Percentiles rank a stretch among this genome's conserved stretches.
phyloP scores from a whole-genome alignment of 345 rosid species.

The Salix koriyanagi region DNA sequence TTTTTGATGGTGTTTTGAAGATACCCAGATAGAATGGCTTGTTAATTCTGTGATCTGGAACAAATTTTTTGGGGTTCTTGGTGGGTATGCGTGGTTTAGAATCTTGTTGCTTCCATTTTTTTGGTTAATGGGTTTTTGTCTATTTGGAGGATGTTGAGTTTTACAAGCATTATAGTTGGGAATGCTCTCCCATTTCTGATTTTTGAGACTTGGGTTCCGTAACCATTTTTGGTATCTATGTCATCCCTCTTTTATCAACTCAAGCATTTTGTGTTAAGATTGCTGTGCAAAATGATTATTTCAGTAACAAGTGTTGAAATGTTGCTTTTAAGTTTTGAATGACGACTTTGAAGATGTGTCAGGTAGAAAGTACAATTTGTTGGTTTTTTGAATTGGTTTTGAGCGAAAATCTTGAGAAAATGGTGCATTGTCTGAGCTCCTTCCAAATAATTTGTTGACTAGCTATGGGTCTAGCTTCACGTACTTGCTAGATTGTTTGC shows the following conservation, averaged over 20 bases:
- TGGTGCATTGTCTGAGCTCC: background rate
- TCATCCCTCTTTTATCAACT: background rate
- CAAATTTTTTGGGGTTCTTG: background rate
- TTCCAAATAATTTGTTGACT: background rate
- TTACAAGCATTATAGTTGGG: background rate
- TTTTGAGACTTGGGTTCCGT: background rate
- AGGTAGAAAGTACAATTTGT: background rate
- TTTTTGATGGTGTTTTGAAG: background rate
- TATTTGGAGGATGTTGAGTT: background rate
- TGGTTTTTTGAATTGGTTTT: background rate
- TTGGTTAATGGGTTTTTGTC: background rate
- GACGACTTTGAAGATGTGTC: background rate
- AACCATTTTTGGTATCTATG: background rate
- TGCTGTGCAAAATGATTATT: background rate
- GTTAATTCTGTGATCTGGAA: background rate
- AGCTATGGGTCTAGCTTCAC: background rate
- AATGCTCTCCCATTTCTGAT: background rate
- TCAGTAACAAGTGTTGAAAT: background rate
- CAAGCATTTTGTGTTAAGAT: background rate
- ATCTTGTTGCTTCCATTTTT: slow-evolving; percentile 1
- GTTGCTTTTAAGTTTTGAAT: background rate
- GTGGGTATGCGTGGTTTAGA: background rate
- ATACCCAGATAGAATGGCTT: background rate
- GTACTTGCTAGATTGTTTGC: background rate
- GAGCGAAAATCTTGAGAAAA: background rate